Base-by-base conservation (phyloP, 1,284 basidiomycete species). In the Ustilago nuda region DNA sequence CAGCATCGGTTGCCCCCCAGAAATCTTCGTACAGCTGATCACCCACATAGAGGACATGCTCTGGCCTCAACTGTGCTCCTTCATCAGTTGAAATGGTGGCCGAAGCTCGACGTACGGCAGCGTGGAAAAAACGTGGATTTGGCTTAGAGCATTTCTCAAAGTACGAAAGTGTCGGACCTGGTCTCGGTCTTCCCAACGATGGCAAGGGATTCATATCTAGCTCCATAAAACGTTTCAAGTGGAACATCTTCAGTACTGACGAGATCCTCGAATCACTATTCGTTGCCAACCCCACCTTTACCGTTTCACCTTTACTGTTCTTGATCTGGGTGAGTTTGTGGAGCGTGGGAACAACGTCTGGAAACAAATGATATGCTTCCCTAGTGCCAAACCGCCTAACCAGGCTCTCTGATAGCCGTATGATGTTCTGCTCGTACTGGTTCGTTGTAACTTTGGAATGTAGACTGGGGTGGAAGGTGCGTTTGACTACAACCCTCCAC, bases 21-120 rank as follows among this genome's bases (percentile, higher is more conserved):
- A 76, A 78, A 37, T 81, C 79, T 60, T 81, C 76, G 19, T 76
- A 37, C 8, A 81, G 64, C 55, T 81, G 79, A 35, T 81, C 76
- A 39, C 79, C 79, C 3, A 81, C 73, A 58, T 79, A 81, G 15
- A 81, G 54, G 8, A 70, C 76, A 8, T 74, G 58, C 23, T 55
- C 56, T 9, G n/a, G 27, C 32, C 17, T 11, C 52, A 17, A 19
- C 3, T 6, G 8, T 32, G 27, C n/a, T 17, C 23, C 30, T 39
- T 39, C 17, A 13, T 33, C 27, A 8, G 15, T 43, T 8, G 23
- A 27, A 27, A 27, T 27, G 23, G 27, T 35, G 17, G 17, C 23
- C 30, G 55, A 32, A 45, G 71, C 63, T 54, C 65, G 58, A 43
- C 50, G 54, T 17, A 76, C 4, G n/a, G 76, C 76, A 9, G 68